phyloP scores from a whole-genome alignment of 2,329 filamentous ascomycete genomes.

The Arthroderma sp. region DNA sequence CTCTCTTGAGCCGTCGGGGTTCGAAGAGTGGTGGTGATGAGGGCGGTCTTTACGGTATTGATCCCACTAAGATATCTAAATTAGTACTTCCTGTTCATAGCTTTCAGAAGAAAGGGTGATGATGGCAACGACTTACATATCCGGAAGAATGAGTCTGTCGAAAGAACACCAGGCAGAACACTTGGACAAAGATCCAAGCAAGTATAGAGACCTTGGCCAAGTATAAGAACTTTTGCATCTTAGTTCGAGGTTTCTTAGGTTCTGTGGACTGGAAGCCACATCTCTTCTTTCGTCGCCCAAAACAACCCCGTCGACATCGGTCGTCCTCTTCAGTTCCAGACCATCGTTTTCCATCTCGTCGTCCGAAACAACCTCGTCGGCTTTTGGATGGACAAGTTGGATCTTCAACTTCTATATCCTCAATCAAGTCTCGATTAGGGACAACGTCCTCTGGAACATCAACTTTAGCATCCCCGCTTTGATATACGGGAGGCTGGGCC shows the following conservation, averaged over 20 bases:
- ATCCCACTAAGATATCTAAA: too few species aligned
- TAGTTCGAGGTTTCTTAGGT: too few species aligned
- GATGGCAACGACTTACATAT: not conserved
- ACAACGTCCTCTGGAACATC: not conserved
- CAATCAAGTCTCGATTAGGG: not conserved
- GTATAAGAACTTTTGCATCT: not conserved
- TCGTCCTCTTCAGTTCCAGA: not conserved
- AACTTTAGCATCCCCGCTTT: not conserved
- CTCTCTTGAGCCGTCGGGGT: slow-evolving; percentile 5
- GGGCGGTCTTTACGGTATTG: not conserved
- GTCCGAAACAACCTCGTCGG: not conserved
- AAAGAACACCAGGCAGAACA: not conserved
- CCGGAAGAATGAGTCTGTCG: not conserved
- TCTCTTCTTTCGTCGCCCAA: not conserved
- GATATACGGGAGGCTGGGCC: not conserved
- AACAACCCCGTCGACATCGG: not conserved
- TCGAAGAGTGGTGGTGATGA: slow-evolving; percentile 2
- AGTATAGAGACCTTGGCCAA: not conserved
- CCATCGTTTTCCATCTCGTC: not conserved
- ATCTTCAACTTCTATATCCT: not conserved
- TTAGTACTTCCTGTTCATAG: not conserved
- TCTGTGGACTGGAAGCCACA: too few species aligned
- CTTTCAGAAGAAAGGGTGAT: not conserved
- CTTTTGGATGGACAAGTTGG: not conserved
- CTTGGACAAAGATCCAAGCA: not conserved